phyloP scores from a whole-genome alignment of 2,329 filamentous ascomycete species.

The Ascochyta pisi region DNA sequence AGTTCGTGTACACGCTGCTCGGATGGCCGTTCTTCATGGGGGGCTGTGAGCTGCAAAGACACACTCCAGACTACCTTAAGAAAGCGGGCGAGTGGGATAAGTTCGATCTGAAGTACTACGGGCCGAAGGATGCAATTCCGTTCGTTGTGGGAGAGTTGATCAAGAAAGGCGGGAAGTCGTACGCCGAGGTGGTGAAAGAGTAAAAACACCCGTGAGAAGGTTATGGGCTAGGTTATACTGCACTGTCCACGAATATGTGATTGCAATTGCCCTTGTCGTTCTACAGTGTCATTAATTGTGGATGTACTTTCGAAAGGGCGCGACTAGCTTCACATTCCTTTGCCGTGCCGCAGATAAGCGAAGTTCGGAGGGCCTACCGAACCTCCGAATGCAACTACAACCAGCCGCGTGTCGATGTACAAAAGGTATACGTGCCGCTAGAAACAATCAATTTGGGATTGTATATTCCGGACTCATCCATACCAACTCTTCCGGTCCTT shows the following conservation, averaged over 20 bases:
- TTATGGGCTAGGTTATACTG: background rate
- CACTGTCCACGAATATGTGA: background rate
- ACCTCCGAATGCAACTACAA: background rate
- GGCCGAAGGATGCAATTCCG: conserved; percentile 38
- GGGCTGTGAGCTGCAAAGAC: conserved; percentile 59
- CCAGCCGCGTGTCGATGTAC: background rate
- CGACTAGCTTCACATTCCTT: background rate
- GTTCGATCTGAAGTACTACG: conserved; percentile 54
- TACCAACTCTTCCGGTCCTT: background rate
- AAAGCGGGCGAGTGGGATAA: conserved; percentile 58
- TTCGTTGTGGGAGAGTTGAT: conserved; percentile 48
- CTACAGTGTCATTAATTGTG: no score
- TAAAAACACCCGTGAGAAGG: background rate
- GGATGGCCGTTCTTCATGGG: conserved; percentile 62
- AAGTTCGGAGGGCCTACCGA: background rate
- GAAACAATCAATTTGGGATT: background rate
- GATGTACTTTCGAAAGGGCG: background rate
- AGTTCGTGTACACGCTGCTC: conserved; percentile 54
- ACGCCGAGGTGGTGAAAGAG: conserved; percentile 30
- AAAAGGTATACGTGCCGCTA: background rate
- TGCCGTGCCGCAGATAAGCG: background rate
- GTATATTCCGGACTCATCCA: background rate
- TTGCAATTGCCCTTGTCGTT: no score
- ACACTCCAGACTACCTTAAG: conserved; percentile 55
- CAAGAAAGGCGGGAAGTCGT: conserved; percentile 39